Base-by-base conservation (phyloP, 768 basidiomycete species). In the Mrakia gelida region DNA sequence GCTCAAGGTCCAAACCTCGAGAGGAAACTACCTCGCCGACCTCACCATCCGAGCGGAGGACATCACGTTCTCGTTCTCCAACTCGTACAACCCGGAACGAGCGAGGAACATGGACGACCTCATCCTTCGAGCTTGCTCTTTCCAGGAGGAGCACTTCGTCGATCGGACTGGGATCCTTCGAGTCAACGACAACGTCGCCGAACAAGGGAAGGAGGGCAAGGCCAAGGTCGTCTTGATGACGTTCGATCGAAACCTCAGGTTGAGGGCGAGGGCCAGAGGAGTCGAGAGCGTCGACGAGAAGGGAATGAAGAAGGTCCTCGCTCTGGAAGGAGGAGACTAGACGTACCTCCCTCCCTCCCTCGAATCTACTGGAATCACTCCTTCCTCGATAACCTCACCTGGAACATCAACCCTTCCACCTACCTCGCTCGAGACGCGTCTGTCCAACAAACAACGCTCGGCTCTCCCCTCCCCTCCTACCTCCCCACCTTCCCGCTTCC, bases 1-100 rank as follows among this genome's bases (percentile, higher is more conserved):
- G 15, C 89, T 99, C 84, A 98, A 98, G 86, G 91, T 98, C 9
- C 95, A 94, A 85, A 99, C 97, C 0, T 92, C 92, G 9, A 91
- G 91, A 81, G 97, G 97, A 79, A 98, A 98, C 82, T 98, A 98
- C 83, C 88, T 99, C 5, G 87, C 89, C 0, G 91, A 91, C 56
- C 88, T 99, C 26, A 90, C 84, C 82, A 89, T 98, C 28, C 90
- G 94, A 32, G 90, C 90, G 0, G 96, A 98, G 84, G 89, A 91
- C 79, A 88, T 95, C 78, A 91, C 93, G 80, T 92, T 79, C 32
- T 45, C 67, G 21, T 71, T 76, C 56, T 75, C 78, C 41, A 73
- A 67, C 63, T 28, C 45, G 16, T 62, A 62, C 70, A 56, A 72
- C 45, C 75, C 75, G 3, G 74, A 75, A 21, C 84, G 86, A 84